phyloP scores from a whole-genome alignment of 129 eudicot species.

The Scalesia atractyloides region DNA sequence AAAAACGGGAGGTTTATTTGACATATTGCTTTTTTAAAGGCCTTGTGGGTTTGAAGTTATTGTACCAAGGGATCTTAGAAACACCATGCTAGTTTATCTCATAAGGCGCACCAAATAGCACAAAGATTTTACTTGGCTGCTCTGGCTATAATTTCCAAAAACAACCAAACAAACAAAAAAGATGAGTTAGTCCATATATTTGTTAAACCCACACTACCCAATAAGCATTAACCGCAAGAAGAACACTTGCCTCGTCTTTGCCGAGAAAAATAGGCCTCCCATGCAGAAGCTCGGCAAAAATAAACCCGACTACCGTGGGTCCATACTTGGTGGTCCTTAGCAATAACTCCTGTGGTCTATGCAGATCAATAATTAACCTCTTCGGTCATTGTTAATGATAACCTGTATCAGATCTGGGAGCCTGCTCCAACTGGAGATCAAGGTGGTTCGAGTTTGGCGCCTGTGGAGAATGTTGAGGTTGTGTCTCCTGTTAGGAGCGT shows the following conservation, averaged over 20 bases:
- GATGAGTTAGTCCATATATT: no score
- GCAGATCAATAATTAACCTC: no score
- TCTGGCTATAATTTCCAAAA: slow-evolving; percentile 82
- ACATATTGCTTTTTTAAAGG: slow-evolving; percentile 87
- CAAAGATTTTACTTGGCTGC: slow-evolving; percentile 82
- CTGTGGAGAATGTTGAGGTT: no score
- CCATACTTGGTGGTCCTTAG: slow-evolving; percentile 96
- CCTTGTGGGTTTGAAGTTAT: slow-evolving; percentile 82
- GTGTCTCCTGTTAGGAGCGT: no score
- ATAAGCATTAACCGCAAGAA: not conserved
- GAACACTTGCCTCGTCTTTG: slow-evolving; percentile 67
- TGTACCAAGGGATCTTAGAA: slow-evolving; percentile 86
- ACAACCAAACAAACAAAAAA: slow-evolving; percentile 14
- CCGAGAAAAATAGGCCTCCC: slow-evolving; percentile 91
- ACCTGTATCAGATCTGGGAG: no score
- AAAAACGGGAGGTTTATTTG: slow-evolving; percentile 8
- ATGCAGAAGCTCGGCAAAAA: slow-evolving; percentile 86
- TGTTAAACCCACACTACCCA: slow-evolving; percentile 1
- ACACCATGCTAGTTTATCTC: slow-evolving; percentile 95
- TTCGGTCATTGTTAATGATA: no score
- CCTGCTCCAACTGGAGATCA: no score
- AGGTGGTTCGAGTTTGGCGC: no score
- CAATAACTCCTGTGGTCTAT: slow-evolving; percentile 97
- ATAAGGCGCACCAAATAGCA: slow-evolving; percentile 94
- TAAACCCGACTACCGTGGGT: slow-evolving; percentile 92